Base-by-base conservation (phyloP, 73 alveolate species). In the Paramecium primaurelia region DNA sequence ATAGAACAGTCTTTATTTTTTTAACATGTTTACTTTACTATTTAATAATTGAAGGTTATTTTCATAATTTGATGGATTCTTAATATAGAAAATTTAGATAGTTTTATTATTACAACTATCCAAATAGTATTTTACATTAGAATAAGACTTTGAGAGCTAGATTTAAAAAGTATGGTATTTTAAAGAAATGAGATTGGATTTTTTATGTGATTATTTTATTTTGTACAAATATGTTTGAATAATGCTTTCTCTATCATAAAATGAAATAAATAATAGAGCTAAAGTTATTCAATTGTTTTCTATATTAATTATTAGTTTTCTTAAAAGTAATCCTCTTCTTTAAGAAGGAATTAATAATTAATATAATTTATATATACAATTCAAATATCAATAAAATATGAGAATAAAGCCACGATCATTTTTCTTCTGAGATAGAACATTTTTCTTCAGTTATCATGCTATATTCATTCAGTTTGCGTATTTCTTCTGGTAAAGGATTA, bases 371-470 rank as follows among this genome's bases (percentile, higher is more conserved):
- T 49, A 49, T 49, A 49, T 49, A 49, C 60, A 49, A 49, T 49
- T 49, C 60, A 54, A 18, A 54, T 54, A 54, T 18, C 32, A 16
- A 54, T 49, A 49, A 49, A 49, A 49, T 54, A 54, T 54, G 69
- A 54, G 36, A 3, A n/a, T 18, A 54, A 54, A 54, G 69, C 32
- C 14, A 54, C 32, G 14, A 54, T 64, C 84, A 64, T 64, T 64
- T 64, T 25, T 64, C 84, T 26, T 64, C 84, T 32, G 47, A 32
- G 47, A 64, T 18, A 1, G 84, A 64, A 64, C 87, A 73, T 28
- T 73, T 73, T 54, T 80, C 91, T 22, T 80, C 58, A 45, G 77
- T 80, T 20, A 80, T 49, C 91, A 80, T 80, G 30, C 91, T 80
- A 47, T 80, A 80, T 80, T 80, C 91, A 14, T 42, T 40, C 9